Percentiles rank a stretch among this genome's conserved stretches.
phyloP scores from a whole-genome alignment of 2,329 filamentous ascomycete genomes.

The Microthyrium microscopicum region DNA sequence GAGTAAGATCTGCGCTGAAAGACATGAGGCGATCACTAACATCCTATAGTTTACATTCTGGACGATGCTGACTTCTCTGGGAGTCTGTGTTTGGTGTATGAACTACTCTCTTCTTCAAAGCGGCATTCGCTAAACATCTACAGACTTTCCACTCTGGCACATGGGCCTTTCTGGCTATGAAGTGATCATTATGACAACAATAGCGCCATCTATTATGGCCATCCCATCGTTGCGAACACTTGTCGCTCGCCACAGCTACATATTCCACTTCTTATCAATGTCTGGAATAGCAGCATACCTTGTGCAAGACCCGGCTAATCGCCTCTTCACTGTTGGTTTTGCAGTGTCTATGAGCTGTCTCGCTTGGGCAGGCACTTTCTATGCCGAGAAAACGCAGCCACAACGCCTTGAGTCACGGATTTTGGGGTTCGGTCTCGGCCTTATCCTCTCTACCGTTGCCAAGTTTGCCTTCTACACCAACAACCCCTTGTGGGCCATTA shows the following conservation, averaged over 20 bases:
- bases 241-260: slow-evolving; percentile 50
- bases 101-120: slow-evolving; percentile 12
- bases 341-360: slow-evolving; percentile 67
- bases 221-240: slow-evolving; percentile 52
- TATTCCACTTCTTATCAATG: slow-evolving; percentile 62
- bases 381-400: slow-evolving; percentile 57
- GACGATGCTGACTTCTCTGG: slow-evolving; percentile 82
- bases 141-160: slow-evolving; percentile 92
- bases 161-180: slow-evolving; percentile 99
- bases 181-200: slow-evolving; percentile 66
- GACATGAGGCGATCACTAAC: slow-evolving; percentile 9
- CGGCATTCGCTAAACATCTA: slow-evolving; percentile 8
- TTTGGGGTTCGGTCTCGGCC: slow-evolving; percentile 61
- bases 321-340: slow-evolving; percentile 68
- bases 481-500: slow-evolving; percentile 91
- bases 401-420: slow-evolving; percentile 66
- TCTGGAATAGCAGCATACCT: slow-evolving; percentile 66
- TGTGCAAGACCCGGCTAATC: slow-evolving; percentile 51
- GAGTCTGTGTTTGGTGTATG: slow-evolving; percentile 85
- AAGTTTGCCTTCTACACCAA: slow-evolving; percentile 93
- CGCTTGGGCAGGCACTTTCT: slow-evolving; percentile 70
- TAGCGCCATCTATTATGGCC: slow-evolving; percentile 65
- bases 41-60: slow-evolving; percentile 68
- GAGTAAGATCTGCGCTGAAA: slow-evolving; percentile 39
- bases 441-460: slow-evolving; percentile 70